These are phyloP conservation scores for Chaetomiaceae sp. DNA, from an alignment of 2,329 filamentous ascomycete species.

Conservation along the genomic window DNA sequence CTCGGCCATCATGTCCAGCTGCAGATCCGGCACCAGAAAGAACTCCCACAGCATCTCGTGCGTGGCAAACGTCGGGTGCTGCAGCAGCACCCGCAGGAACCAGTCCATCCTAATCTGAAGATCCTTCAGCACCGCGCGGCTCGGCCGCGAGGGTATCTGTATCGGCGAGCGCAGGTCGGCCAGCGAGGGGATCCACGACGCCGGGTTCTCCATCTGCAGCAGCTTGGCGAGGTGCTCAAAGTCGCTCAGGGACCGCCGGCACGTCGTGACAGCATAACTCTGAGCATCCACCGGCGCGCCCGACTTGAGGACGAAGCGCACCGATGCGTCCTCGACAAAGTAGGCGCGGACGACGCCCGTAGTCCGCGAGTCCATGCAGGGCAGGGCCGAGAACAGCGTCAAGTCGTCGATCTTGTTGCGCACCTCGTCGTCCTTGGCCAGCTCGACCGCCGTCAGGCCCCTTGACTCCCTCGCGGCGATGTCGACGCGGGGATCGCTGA, in stretches of 20 bases:
- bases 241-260: constrained; percentile 77
- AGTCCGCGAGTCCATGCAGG: constrained; percentile 71
- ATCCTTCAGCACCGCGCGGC: constrained; percentile 78
- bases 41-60: constrained; percentile 99
- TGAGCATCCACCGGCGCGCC: constrained; percentile 77
- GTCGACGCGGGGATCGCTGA: constrained; percentile 83
- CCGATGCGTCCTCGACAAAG: constrained; percentile 93
- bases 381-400: constrained; percentile 70
- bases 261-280: constrained; percentile 91
- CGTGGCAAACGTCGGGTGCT: constrained; percentile 86
- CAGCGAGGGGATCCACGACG: constrained; percentile 85
- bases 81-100: constrained; percentile 80
- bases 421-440: constrained; percentile 97
- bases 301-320: constrained; percentile 90
- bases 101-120: constrained; percentile 81
- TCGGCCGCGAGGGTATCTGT: constrained; percentile 88
- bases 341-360: constrained; percentile 93
- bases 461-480: constrained; percentile 76
- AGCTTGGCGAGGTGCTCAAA: constrained; percentile 87
- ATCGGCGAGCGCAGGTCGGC: constrained; percentile 79
- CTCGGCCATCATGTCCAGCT: constrained; percentile 83
- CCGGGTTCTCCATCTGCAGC: constrained; percentile 82
- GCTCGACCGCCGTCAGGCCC: constrained; percentile 87
- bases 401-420: constrained; percentile 95
- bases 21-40: constrained; percentile 91